A percentile compares a stretch with the other conserved stretches of the same genome.
Evolutionary conservation across 139 green algal genomes (phyloP).

Genomic region (Spirogloea muscicola): DNA sequence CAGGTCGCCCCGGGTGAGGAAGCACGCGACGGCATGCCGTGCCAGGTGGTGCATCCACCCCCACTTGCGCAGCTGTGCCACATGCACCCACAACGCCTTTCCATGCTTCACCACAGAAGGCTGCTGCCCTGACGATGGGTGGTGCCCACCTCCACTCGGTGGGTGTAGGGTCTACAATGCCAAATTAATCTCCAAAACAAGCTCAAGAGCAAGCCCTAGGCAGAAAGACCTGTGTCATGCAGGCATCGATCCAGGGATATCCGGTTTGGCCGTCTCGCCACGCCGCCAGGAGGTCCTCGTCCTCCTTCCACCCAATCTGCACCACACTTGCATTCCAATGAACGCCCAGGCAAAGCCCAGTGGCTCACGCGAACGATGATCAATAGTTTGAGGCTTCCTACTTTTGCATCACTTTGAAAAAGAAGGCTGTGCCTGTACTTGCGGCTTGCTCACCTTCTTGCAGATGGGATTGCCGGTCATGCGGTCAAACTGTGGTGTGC

Average conservation of each 20-base stretch:
- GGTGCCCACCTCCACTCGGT: too few species aligned
- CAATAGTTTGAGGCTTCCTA: too few species aligned
- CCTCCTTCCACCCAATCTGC: conserved; percentile 64
- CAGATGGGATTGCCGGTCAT: conserved; percentile 90
- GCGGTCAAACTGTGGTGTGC: conserved; percentile 73
- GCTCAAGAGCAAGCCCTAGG: not conserved
- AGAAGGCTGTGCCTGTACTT: too few species aligned
- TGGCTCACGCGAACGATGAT: not conserved
- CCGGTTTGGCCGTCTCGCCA: conserved; percentile 55
- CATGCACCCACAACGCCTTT: too few species aligned
- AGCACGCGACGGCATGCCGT: conserved; percentile 86
- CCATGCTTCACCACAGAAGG: not conserved
- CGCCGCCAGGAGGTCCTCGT: conserved; percentile 55
- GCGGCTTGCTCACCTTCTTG: conserved; percentile 65
- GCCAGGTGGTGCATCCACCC: conserved; percentile 95
- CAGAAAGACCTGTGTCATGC: conserved; percentile 65
- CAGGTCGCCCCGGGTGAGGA: conserved; percentile 89
- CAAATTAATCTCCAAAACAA: too few species aligned
- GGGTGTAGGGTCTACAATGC: too few species aligned
- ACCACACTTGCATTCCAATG: conserved; percentile 2
- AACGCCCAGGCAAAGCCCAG: not conserved
- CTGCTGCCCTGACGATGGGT: too few species aligned
- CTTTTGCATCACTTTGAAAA: too few species aligned
- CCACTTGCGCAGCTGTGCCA: conserved; percentile 61
- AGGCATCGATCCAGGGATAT: conserved; percentile 81